These are phyloP conservation scores for Colletotrichum sp. DNA, from an alignment of 2,329 filamentous ascomycete species.

Conservation along the genomic window DNA sequence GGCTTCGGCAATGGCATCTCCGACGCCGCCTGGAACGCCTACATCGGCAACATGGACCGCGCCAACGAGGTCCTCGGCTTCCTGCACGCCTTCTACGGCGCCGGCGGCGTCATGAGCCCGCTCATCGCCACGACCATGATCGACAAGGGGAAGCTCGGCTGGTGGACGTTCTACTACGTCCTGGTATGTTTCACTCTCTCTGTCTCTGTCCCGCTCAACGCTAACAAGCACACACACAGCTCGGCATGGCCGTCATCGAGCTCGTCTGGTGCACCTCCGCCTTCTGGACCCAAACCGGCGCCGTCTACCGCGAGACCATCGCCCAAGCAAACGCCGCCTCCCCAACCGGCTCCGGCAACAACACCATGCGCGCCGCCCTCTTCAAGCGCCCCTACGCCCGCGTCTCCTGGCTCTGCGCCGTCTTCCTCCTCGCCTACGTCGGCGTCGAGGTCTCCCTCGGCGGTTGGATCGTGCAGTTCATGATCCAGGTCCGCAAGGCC, in stretches of 20 bases:
- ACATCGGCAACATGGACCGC: constrained; percentile 69
- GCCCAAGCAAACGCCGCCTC: background rate
- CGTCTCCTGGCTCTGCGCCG: constrained; percentile 72
- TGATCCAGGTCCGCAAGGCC: constrained; percentile 76
- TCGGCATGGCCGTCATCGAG: constrained; percentile 61
- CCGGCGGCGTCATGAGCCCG: constrained; percentile 72
- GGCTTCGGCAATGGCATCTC: constrained; percentile 74
- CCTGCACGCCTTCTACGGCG: constrained; percentile 71
- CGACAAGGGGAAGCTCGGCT: constrained; percentile 62
- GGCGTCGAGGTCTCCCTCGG: constrained; percentile 78
- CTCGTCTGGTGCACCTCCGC: constrained; percentile 49
- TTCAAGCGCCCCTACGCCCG: constrained; percentile 46
- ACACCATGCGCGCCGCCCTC: constrained; percentile 41
- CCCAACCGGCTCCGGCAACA: constrained; percentile 27
- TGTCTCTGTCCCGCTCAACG: background rate
- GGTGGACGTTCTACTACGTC: constrained; percentile 78
- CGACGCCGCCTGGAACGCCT: constrained; percentile 61
- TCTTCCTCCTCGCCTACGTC: constrained; percentile 79
- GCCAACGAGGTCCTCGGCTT: constrained; percentile 74
- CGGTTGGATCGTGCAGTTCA: constrained; percentile 86
- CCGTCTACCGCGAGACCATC: constrained; percentile 52
- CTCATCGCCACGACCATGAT: constrained; percentile 75
- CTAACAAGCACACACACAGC: constrained; percentile 32
- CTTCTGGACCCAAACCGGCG: constrained; percentile 65
- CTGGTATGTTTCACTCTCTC: constrained; percentile 56